A percentile compares a stretch with the other conserved stretches of the same genome.
Conservation (phyloP, 2,329 filamentous ascomycete genomes). For the Dactylonectria macrodidyma region DNA sequence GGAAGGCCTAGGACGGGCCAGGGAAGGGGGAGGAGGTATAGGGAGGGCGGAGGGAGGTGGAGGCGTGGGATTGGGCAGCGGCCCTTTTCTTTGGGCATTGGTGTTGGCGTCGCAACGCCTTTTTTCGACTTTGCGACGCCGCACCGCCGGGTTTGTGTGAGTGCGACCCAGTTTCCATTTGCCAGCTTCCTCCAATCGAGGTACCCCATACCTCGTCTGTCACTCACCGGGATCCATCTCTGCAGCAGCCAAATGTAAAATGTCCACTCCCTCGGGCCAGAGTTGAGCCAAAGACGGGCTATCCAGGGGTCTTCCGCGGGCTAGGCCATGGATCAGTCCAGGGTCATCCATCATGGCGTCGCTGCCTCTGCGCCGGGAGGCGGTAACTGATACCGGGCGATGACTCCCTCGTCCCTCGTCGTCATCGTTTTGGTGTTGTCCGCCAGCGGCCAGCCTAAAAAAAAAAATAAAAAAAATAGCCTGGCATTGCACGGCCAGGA, state of each 20-base stretch:
- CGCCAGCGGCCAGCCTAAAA: slow-evolving; percentile 15
- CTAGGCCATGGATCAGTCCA: slow-evolving; percentile 16
- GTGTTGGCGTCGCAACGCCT: slow-evolving; percentile 45
- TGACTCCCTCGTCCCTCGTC: slow-evolving; percentile 31
- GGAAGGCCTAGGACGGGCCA: slow-evolving; percentile 19
- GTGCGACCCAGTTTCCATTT: slow-evolving; percentile 46
- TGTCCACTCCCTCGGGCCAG: slow-evolving; percentile 35
- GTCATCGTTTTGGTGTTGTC: slow-evolving; percentile 19
- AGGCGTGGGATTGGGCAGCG: slow-evolving; percentile 49
- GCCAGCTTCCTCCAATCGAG: slow-evolving; percentile 39
- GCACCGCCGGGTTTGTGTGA: slow-evolving; percentile 45
- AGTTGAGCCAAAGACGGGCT: slow-evolving; percentile 5
- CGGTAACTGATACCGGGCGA: slow-evolving; percentile 27
- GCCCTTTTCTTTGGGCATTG: slow-evolving; percentile 36
- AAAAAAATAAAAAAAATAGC: slow-evolving; percentile 5
- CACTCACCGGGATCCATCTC: slow-evolving; percentile 31
- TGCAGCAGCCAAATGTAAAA: slow-evolving; percentile 37
- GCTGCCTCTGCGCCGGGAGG: slow-evolving; percentile 15
- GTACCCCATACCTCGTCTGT: slow-evolving; percentile 31
- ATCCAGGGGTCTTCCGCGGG: slow-evolving; percentile 10
- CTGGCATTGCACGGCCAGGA: slow-evolving; percentile 11
- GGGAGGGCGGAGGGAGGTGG: slow-evolving; percentile 21
- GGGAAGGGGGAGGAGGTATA: slow-evolving; percentile 15
- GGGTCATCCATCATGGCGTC: slow-evolving; percentile 22
- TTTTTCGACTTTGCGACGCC: slow-evolving; percentile 47